These are phyloP conservation scores for Colletotrichum limetticola DNA, from an alignment of 2,329 filamentous ascomycete genomes.

Conservation along the genomic window DNA sequence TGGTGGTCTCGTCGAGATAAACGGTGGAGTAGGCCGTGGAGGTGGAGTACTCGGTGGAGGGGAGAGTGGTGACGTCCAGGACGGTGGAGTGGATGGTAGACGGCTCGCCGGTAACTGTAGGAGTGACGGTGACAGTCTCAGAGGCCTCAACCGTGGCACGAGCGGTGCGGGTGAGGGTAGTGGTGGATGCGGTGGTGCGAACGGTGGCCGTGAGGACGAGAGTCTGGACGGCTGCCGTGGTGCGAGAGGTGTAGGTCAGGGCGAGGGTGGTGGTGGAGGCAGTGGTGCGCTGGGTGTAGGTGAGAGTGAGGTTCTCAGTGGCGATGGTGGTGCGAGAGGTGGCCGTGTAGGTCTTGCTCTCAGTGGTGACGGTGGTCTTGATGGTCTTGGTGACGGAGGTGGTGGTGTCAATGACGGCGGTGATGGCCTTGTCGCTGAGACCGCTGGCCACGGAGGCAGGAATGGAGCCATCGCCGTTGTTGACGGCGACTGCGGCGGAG, in stretches of 20 bases:
- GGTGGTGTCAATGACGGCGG: slow-evolving; percentile 39
- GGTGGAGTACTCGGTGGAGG: not conserved
- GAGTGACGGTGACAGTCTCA: not conserved
- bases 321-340: slow-evolving; percentile 9
- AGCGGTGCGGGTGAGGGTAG: slow-evolving; percentile 9
- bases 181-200: slow-evolving; percentile 2
- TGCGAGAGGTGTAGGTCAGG: slow-evolving; percentile 1
- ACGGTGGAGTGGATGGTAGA: not conserved
- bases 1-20: slow-evolving; percentile 8
- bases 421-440: not conserved
- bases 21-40: slow-evolving; percentile 1
- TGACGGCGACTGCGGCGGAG: not conserved
- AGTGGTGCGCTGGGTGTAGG: slow-evolving; percentile 5
- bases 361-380: slow-evolving; percentile 6
- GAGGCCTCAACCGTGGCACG: slow-evolving; percentile 5
- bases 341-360: slow-evolving; percentile 3
- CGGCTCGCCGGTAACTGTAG: slow-evolving; percentile 3
- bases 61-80: slow-evolving; percentile 7
- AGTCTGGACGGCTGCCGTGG: not conserved
- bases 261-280: slow-evolving; percentile 2
- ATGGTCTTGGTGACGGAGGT: slow-evolving; percentile 1
- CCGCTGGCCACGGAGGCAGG: not conserved
- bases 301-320: slow-evolving; percentile 12
- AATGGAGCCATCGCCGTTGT: not conserved
- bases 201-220: not conserved